Evolutionary conservation across 2,329 filamentous ascomycete genomes (phyloP), one percentile per base, ranked within the genome.

Genomic region (Xylariaceae sp.): DNA sequence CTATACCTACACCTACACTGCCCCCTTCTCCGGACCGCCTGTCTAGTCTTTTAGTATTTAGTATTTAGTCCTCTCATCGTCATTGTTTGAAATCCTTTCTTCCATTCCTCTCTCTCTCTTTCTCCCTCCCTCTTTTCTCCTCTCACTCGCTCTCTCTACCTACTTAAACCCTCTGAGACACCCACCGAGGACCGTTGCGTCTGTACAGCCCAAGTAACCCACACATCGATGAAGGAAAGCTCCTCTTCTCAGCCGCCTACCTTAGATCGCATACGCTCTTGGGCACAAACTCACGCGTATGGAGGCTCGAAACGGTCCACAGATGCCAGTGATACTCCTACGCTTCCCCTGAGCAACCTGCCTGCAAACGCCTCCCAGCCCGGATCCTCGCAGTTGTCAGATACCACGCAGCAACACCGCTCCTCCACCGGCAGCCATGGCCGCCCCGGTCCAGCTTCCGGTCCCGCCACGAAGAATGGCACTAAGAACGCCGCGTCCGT

Each of bases 171-270:
- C 23, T 30, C 23, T 30, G 23, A 30, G 23, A 30, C 23, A 30
- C 23, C 23, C 64, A 67, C 50, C 59, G 39, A 66, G 58, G 69
- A 70, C 67, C 64, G 69, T 71, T 69, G 68, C 69, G 68, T 71
- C 68, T 64, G 67, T 66, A 59, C 59, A 69, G 68, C 73, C 76
- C 75, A 67, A 65, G 8, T 13, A 57, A 61, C 65, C 61, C 65
- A 63, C 59, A 67, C 64, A 71, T 85, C 82, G 82, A 86, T 86
- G 83, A 85, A 83, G 81, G 76, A 83, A 80, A 75, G 75, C 75
- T 82, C 77, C 67, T 74, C 80, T 75, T 77, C 80, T 66, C 73
- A 67, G 58, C 61, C 77, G 71, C 77, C 79, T 73, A 76, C 78
- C 73, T 77, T 77, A 82, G 78, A 82, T 79, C 78, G 77, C 77